phyloP scores from a whole-genome alignment of 352 stramenopile species.

The Globisporangium barbulae region DNA sequence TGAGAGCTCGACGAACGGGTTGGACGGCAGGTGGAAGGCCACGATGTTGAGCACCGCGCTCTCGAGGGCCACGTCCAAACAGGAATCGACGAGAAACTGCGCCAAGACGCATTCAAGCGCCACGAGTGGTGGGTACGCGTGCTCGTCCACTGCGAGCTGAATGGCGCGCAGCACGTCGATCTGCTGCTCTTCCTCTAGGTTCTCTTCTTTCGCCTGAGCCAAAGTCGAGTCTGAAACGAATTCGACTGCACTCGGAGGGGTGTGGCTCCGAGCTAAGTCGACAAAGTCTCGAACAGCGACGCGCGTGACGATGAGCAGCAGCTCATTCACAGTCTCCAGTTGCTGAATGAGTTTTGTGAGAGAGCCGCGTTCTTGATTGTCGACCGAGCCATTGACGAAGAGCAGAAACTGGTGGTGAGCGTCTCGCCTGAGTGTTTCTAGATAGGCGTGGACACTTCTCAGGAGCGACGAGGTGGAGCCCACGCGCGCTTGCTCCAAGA shows the following conservation, averaged over 20 bases:
- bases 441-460: not conserved
- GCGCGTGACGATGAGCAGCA: constrained; percentile 24
- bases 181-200: constrained; percentile 5
- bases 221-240: not conserved
- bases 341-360: constrained; percentile 13
- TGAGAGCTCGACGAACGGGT: constrained; percentile 46
- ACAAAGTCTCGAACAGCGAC: constrained; percentile 21
- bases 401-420: not conserved
- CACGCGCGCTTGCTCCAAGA: constrained; percentile 11
- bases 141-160: constrained; percentile 25
- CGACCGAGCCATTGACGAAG: not conserved
- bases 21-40: constrained; percentile 34
- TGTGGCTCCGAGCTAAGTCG: not conserved
- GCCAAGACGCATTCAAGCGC: constrained; percentile 39
- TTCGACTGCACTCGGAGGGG: not conserved
- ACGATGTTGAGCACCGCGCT: constrained; percentile 50
- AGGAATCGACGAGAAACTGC: constrained; percentile 43
- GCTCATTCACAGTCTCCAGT: constrained; percentile 20
- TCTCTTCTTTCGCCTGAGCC: not conserved
- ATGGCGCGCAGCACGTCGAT: constrained; percentile 32
- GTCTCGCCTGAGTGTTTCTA: not conserved
- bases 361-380: not conserved
- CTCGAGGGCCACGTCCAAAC: constrained; percentile 45
- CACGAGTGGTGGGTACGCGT: constrained; percentile 36
- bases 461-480: constrained; percentile 12